Percentiles rank a stretch among this genome's conserved stretches.
Conservation (phyloP, 164 flowering plant species). For the Malania oleifera region DNA sequence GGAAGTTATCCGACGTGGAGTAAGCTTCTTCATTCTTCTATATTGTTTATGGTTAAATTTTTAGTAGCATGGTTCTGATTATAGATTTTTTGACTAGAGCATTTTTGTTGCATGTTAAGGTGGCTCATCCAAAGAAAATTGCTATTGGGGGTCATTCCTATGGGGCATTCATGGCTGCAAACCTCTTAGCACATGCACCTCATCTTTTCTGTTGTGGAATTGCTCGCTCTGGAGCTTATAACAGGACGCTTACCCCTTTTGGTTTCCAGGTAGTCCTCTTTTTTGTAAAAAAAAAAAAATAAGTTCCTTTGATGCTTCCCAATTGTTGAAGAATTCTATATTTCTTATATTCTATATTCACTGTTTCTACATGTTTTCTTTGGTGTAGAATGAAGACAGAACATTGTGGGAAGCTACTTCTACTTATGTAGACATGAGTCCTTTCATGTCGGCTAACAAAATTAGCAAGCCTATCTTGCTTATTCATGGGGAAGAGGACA, state of each 20-base stretch:
- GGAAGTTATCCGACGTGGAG: conserved; percentile 89
- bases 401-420: conserved; percentile 95
- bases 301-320: too few relatives aligned
- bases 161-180: conserved; percentile 99
- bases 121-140: conserved; percentile 92
- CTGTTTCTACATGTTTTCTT: not conserved
- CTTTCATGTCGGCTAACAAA: conserved; percentile 94
- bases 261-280: conserved; percentile 80
- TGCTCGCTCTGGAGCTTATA: conserved; percentile 98
- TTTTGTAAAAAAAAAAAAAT: too few relatives aligned
- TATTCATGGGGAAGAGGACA: conserved; percentile 97
- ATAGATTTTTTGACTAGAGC: not conserved
- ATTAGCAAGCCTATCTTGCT: conserved; percentile 90
- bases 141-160: conserved; percentile 99
- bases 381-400: conserved; percentile 82
- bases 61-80: not conserved
- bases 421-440: conserved; percentile 93
- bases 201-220: conserved; percentile 96
- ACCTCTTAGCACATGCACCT: conserved; percentile 95
- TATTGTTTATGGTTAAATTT: not conserved
- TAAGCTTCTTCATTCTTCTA: conserved; percentile 27
- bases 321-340: too few relatives aligned
- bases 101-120: conserved; percentile 38
- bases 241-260: conserved; percentile 96
- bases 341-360: not conserved